phyloP scores from a whole-genome alignment of 1,284 basidiomycete species.

The Phaffia rhodozyma region DNA sequence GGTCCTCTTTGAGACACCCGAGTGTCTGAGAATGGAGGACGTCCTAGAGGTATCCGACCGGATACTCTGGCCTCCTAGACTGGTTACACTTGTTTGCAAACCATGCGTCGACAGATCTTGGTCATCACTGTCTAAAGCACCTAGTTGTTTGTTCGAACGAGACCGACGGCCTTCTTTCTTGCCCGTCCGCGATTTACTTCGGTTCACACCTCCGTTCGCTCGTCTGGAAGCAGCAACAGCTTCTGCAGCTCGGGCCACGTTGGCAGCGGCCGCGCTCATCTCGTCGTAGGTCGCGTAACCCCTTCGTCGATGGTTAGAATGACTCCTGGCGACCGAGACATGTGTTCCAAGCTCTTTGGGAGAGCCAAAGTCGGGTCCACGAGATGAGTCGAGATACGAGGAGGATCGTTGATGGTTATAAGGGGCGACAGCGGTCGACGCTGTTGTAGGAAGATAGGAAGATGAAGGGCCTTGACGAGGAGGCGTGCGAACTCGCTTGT shows the following conservation, averaged over 20 bases:
- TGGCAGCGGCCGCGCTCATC: slow-evolving; percentile 29
- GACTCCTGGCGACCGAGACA: slow-evolving; percentile 13
- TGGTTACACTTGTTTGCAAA: slow-evolving; percentile 20
- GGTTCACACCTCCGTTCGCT: slow-evolving; percentile 16
- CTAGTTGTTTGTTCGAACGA: too few species aligned
- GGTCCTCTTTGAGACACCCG: not conserved
- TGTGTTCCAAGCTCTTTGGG: slow-evolving; percentile 12
- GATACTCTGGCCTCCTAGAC: slow-evolving; percentile 4
- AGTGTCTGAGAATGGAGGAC: too few species aligned
- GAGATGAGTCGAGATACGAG: not conserved
- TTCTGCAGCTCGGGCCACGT: slow-evolving; percentile 35
- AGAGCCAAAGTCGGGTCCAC: not conserved
- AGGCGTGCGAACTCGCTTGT: slow-evolving; percentile 30
- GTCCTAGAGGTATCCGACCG: not conserved
- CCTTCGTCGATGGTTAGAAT: slow-evolving; percentile 19
- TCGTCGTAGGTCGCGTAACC: slow-evolving; percentile 28
- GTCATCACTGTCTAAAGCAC: not conserved
- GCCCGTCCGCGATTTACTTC: slow-evolving; percentile 15
- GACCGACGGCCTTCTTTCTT: not conserved
- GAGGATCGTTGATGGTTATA: slow-evolving; percentile 13
- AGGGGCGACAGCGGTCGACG: slow-evolving; percentile 13
- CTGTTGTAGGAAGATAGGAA: not conserved
- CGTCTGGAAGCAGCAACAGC: slow-evolving; percentile 21
- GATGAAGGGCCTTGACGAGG: slow-evolving; percentile 13
- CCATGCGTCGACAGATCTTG: slow-evolving; percentile 8